phyloP scores from a whole-genome alignment of 2,329 filamentous ascomycete genomes.

The Fusarium nurragi region DNA sequence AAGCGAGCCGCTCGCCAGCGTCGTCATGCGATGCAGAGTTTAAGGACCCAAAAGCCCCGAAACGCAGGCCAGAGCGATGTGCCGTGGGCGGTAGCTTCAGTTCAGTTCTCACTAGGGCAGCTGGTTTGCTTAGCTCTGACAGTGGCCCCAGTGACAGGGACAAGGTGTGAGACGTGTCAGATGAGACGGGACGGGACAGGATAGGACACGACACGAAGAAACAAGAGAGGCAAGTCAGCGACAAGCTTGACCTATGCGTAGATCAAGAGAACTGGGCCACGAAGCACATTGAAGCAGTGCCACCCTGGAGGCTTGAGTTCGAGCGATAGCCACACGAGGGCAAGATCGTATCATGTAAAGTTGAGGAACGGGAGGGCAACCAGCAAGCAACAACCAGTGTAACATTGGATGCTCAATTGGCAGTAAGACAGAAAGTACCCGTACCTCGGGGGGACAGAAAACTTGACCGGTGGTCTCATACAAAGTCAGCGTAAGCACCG shows the following conservation, averaged over 20 bases:
- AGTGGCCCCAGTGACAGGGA: slow-evolving; percentile 20
- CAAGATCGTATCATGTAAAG: slow-evolving; percentile 28
- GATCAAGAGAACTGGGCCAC: neutral
- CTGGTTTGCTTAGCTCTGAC: slow-evolving; percentile 9
- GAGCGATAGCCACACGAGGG: neutral
- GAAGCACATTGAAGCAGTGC: neutral
- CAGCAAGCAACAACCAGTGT: slow-evolving; percentile 21
- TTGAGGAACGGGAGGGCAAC: slow-evolving; percentile 21
- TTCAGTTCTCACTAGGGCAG: slow-evolving; percentile 10
- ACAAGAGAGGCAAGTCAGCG: slow-evolving; percentile 16
- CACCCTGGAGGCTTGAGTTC: neutral
- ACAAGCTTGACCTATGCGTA: slow-evolving; percentile 10
- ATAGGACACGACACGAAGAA: slow-evolving; percentile 24
- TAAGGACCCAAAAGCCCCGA: slow-evolving; percentile 31
- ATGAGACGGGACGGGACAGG: slow-evolving; percentile 28
- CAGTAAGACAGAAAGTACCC: slow-evolving; percentile 1
- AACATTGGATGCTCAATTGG: neutral
- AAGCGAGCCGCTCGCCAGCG: slow-evolving; percentile 28
- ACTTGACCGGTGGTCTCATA: no score
- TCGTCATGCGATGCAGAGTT: slow-evolving; percentile 39
- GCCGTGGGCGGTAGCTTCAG: slow-evolving; percentile 19
- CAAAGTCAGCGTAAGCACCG: no score
- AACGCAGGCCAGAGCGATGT: slow-evolving; percentile 27
- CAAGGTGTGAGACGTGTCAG: slow-evolving; percentile 33
- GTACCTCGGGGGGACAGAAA: no score